Percentiles rank a stretch among this genome's conserved stretches.
These are phyloP conservation scores for Rutstroemia sp. DNA, from an alignment of 2,329 filamentous ascomycete species.

Conservation along the genomic window DNA sequence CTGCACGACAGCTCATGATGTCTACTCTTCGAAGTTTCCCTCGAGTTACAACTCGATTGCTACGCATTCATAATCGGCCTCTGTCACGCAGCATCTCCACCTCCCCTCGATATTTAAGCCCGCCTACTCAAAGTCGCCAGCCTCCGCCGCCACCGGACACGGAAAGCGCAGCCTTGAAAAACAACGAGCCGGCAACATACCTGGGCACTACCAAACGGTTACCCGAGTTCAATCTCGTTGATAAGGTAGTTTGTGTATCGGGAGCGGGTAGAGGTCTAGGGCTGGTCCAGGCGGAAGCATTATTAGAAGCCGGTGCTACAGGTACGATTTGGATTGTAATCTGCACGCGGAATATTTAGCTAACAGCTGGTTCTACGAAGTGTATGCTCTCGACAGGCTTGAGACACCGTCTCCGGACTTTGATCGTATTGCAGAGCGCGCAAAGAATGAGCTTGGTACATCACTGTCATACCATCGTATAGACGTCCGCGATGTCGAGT, in stretches of 20 bases:
- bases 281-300: constrained; percentile 64
- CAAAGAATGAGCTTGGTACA: constrained; percentile 42
- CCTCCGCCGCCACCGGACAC: constrained; percentile 15
- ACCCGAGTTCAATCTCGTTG: constrained; percentile 59
- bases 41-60: neutral
- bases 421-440: constrained; percentile 44
- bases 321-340: constrained; percentile 31
- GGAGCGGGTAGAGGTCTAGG: constrained; percentile 67
- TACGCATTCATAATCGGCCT: neutral
- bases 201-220: constrained; percentile 23
- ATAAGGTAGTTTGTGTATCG: constrained; percentile 62
- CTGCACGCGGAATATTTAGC: neutral
- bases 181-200: constrained; percentile 12
- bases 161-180: constrained; percentile 8
- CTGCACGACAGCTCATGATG: neutral
- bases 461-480: constrained; percentile 63
- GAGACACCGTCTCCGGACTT: constrained; percentile 48
- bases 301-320: constrained; percentile 68
- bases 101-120: neutral
- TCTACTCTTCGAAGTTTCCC: constrained; percentile 1
- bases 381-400: constrained; percentile 27
- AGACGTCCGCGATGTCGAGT: constrained; percentile 67
- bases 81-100: constrained; percentile 8
- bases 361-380: constrained; percentile 7
- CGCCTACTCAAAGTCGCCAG: constrained; percentile 1